Percentiles rank a stretch among this genome's conserved stretches.
Conservation (phyloP, 176 grass and related monocot species). For the Zoysia pacifica region DNA sequence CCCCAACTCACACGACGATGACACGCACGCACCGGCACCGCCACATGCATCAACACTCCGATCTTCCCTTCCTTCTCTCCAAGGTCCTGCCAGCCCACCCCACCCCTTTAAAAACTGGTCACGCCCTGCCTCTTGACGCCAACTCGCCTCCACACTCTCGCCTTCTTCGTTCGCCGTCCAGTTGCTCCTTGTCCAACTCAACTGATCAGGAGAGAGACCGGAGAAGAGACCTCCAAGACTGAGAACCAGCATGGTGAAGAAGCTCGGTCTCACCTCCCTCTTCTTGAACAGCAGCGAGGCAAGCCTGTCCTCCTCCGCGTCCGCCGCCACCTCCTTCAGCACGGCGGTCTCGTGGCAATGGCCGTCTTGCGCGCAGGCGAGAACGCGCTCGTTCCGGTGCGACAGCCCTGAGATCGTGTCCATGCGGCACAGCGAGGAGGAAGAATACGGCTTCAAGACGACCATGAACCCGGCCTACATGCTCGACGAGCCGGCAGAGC, state of each 20-base stretch:
- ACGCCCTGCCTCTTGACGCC: background rate
- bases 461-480: conserved; percentile 38
- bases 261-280: conserved; percentile 50
- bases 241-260: conserved; percentile 48
- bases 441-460: conserved; percentile 10
- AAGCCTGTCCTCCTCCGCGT: conserved; percentile 33
- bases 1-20: conserved; percentile 16
- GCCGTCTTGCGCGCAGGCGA: conserved; percentile 47
- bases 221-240: background rate
- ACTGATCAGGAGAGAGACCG: background rate
- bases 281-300: conserved; percentile 38
- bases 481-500: background rate
- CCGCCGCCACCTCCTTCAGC: conserved; percentile 27
- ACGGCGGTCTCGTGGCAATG: conserved; percentile 40
- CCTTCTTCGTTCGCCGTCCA: background rate
- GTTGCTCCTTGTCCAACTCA: background rate
- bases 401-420: conserved; percentile 24
- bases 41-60: conserved; percentile 12
- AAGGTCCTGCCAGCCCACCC: background rate
- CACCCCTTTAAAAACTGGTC: background rate
- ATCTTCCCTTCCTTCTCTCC: background rate
- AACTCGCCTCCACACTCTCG: conserved; percentile 16
- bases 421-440: conserved; percentile 8
- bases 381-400: conserved; percentile 38
- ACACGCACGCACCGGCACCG: background rate